Base-by-base conservation (phyloP, 768 basidiomycete genomes). In the Boletus coccyginus region DNA sequence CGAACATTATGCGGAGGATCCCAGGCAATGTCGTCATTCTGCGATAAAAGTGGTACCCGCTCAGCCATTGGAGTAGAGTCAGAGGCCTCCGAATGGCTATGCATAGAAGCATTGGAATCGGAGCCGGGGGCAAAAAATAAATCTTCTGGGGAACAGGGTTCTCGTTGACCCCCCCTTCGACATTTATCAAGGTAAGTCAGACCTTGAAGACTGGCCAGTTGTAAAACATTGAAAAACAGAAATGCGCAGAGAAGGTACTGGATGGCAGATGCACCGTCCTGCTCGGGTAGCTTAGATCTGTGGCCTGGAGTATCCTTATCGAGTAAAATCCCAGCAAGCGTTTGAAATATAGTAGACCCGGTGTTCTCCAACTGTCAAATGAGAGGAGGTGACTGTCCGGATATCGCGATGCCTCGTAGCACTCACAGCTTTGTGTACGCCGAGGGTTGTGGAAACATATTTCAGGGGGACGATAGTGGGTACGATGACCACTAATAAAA, bases 371-470 rank as follows among this genome's bases (percentile, higher is more conserved):
- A 74, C 88, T 90, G 54, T 42, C 41, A 5, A 43, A 53, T 38
- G 12, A 45, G 9, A 45, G 11, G 0, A 36, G 29, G 21, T 57
- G 21, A 58, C 8, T 27, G 45, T 38, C 29, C 39, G 11, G 12
- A 32, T 43, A 5, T 24, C 7, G 35, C 17, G 9, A 43, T 27
- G 7, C 32, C 50, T 24, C 29, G 38, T 53, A 42, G 17, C 12
- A 72, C 85, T 58, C 72, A 90, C 90, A 66, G 85, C 84, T 68
- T 92, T 91, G 66, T 92, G 88, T 8, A 85, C 83, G 1, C 88
- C 90, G 0, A 92, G 75, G 6, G 87, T 88, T 1, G 90, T 91
- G 2, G 87, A 86, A 44, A 92, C 83, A 67, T 87, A 91, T 66
- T 86, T 87, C 19, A 79, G 60, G 8, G 83, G 80, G 0, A 92